Base-by-base conservation (phyloP, 345 rosid species). In the Sonneratia alba region DNA sequence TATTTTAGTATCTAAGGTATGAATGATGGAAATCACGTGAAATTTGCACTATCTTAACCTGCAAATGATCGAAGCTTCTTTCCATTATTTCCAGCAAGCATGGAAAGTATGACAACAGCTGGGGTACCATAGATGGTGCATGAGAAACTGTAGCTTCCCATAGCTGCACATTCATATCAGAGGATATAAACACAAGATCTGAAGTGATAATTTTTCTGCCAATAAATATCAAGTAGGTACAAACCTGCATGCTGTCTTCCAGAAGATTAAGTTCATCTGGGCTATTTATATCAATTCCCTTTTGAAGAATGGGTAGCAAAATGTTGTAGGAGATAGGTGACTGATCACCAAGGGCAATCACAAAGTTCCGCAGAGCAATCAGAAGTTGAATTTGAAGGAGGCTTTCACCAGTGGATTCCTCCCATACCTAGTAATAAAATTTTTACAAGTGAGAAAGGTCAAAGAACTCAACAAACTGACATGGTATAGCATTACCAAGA, bases 331-430 rank as follows among this genome's bases (percentile, higher is more conserved):
- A 86, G 70, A 83, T 80, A 57, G 97, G 90, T 36, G 97, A 92
- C 70, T 90, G 97, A 80, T 87, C 85, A 70, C 89, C 97, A 73
- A 95, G 96, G 15, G 97, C 96, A 82, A 87, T 76, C 70, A 95
- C 96, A 86, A 92, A 92, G 82, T 87, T 87, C 72, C 90, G 87
- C 77, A 95, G 78, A 73, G 97, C 97, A 82, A 90, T 91, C 73
- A 95, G 97, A 83, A 95, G 92, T 81, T 95, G 99, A 81, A 95
- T 95, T 83, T 89, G 97, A 48, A 95, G 84, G 82, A 95, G 99
- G 80, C 96, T 91, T 85, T 95, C 97, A 66, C 97, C 91, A 71
- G 94, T 83, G 78, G 97, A 89, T 80, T 90, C 97, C 86, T 92
- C 97, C 99, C 99, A 95, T 45, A 89, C 86, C 99, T 92, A 80